Conservation (phyloP, 179 eudicot species). For the Heliamphora pulchella region DNA sequence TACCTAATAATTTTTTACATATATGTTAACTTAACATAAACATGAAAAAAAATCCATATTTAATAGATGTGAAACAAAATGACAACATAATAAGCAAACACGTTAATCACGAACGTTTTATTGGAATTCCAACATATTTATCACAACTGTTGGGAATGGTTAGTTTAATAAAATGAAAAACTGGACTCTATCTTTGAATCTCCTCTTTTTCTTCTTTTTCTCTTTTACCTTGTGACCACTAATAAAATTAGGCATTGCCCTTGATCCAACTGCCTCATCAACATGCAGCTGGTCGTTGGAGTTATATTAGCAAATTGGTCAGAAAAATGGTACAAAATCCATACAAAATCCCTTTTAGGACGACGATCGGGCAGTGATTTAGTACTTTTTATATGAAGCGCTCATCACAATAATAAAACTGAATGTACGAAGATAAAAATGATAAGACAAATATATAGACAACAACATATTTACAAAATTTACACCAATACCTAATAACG, state of each 20-base stretch:
- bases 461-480: slow-evolving; percentile 8
- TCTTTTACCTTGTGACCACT: too few relatives aligned
- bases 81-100: too few relatives aligned
- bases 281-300: background rate
- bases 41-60: too few relatives aligned
- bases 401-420: background rate
- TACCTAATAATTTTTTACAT: too few relatives aligned
- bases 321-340: background rate
- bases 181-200: too few relatives aligned
- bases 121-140: too few relatives aligned
- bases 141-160: too few relatives aligned
- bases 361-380: background rate
- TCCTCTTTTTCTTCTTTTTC: too few relatives aligned
- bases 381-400: background rate
- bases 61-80: too few relatives aligned
- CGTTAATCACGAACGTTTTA: too few relatives aligned
- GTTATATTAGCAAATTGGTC: background rate
- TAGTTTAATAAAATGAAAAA: too few relatives aligned
- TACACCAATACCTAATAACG: slow-evolving; percentile 9
- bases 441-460: background rate
- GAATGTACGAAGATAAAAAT: background rate
- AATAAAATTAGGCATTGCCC: background rate
- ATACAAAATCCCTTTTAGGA: slow-evolving; percentile 18
- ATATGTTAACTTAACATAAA: too few relatives aligned
- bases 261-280: background rate